Base-by-base conservation (phyloP, 1,284 basidiomycete species). In the Trichosporon inkin region DNA sequence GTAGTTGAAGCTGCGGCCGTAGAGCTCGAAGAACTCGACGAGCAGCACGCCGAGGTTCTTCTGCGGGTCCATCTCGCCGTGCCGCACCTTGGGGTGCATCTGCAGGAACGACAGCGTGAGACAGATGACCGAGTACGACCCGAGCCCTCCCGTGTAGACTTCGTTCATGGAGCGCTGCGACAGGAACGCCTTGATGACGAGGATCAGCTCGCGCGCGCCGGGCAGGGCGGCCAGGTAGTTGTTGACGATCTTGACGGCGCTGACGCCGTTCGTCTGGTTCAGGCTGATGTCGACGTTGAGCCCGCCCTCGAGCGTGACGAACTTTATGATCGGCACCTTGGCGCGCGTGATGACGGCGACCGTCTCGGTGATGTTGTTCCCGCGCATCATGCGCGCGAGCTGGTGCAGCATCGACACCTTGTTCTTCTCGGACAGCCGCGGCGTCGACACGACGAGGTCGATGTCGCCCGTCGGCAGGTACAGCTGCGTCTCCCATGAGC, bases 81-180 rank as follows among this genome's bases (percentile, higher is more conserved):
- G 79, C 41, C 95, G 86, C 62, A 99, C 85, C 76, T 95, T 96
- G 0, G 95, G 96, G 74, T 99, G 95, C 81, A 97, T 88, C 82
- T 98, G 95, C 52, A 99, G 80, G 75, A 98, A 98, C 73, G 86
- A 92, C 68, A 98, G 85, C 13, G 89, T 92, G 62, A 98, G 79
- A 74, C 92, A 95, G 58, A 97, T 93, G 66, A 97, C 91, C 64
- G 89, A 88, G 76, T 97, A 99, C 72, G 89, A 92, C 10, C 95
- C 94, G 16, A 99, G 78, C 0, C 96, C 95, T 10, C 96, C 95
- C 0, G 89, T 90, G 76, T 88, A 98, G 13, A 98, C 95, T 77
- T 99, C 95, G 75, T 97, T 98, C 91, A 98, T 91, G 24, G 85
- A 86, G 38, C 95, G 82, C 59, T 98, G 82, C 75, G 96, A 95